phyloP scores from a whole-genome alignment of 129 eudicot genomes.

The Smallanthus sonchifolius region DNA sequence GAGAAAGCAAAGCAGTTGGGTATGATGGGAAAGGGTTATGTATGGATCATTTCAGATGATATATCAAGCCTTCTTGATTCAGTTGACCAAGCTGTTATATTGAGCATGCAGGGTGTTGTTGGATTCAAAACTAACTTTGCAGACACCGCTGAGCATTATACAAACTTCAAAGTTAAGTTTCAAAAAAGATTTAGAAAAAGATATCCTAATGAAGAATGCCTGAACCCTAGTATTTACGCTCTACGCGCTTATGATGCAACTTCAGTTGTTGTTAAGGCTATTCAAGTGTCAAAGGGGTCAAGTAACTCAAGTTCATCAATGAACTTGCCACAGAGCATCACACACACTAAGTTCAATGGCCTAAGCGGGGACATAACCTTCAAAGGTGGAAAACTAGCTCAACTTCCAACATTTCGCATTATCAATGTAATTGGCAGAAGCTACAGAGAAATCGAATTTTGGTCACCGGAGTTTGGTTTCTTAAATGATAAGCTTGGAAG shows the following conservation, averaged over 20 bases:
- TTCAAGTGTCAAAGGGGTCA: conserved; percentile 17
- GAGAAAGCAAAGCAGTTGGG: conserved; percentile 50
- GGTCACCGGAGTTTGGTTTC: conserved; percentile 58
- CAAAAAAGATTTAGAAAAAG: conserved; percentile 33
- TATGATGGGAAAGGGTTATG: conserved; percentile 59
- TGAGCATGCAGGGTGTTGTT: conserved; percentile 60
- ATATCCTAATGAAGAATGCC: conserved; percentile 48
- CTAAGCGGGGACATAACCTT: conserved; percentile 50
- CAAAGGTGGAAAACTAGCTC: conserved; percentile 33
- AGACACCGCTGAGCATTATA: conserved; percentile 21
- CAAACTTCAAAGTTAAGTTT: conserved; percentile 40
- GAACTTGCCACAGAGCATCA: neutral
- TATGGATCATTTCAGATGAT: conserved; percentile 63
- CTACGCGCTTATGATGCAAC: conserved; percentile 54
- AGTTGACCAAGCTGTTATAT: conserved; percentile 35
- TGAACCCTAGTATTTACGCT: conserved; percentile 44
- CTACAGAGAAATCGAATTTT: conserved; percentile 43
- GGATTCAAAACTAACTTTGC: conserved; percentile 41
- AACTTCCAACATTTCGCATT: conserved; percentile 36
- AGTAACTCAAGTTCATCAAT: conserved; percentile 6
- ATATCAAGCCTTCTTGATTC: conserved; percentile 52
- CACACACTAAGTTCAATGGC: conserved; percentile 30
- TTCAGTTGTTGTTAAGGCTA: conserved; percentile 26
- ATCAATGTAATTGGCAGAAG: conserved; percentile 62
- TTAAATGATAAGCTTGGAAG: conserved; percentile 6